Evolutionary conservation across 2,329 filamentous ascomycete genomes (phyloP).

Genomic region (Aplosporella prunicola): DNA sequence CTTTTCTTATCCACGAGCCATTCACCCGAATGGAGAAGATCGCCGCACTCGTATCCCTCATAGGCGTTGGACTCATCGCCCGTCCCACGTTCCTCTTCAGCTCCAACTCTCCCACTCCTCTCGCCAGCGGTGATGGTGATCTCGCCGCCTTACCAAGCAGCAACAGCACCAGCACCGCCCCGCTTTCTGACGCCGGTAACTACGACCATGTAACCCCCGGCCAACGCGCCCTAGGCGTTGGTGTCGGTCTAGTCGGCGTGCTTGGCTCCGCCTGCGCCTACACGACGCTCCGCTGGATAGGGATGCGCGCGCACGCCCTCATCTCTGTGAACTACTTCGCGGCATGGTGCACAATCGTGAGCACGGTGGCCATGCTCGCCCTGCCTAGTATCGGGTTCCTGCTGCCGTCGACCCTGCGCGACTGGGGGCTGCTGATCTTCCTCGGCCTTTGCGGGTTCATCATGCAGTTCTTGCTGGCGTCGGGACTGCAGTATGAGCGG

Average conservation of each 20-base stretch:
- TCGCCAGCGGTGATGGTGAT: too few relatives aligned
- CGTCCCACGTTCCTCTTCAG: conserved; percentile 53
- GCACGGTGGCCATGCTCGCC: conserved; percentile 47
- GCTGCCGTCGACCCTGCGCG: conserved; percentile 41
- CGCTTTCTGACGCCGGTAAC: conserved; percentile 19
- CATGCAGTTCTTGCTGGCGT: conserved; percentile 79
- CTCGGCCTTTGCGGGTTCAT: conserved; percentile 68
- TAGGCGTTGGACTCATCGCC: conserved; percentile 76
- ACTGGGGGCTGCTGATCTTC: conserved; percentile 60
- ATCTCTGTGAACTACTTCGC: conserved; percentile 81
- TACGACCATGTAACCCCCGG: conserved; percentile 45
- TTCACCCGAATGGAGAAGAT: conserved; percentile 71
- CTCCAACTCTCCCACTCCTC: conserved; percentile 22
- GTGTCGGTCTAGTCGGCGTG: conserved; percentile 66
- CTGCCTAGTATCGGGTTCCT: conserved; percentile 51
- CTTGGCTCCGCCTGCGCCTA: conserved; percentile 65
- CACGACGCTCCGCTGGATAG: conserved; percentile 69
- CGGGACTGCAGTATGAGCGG: conserved; percentile 61
- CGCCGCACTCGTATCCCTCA: conserved; percentile 63
- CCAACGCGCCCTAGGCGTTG: conserved; percentile 61
- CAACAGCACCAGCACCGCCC: conserved; percentile 22
- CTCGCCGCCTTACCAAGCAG: conserved; percentile 20
- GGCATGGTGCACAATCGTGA: conserved; percentile 59
- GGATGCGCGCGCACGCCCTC: conserved; percentile 69
- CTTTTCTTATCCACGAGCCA: conserved; percentile 62